Base-by-base conservation (phyloP, 2,329 filamentous ascomycete species). In the Harringtonia aguacate region DNA sequence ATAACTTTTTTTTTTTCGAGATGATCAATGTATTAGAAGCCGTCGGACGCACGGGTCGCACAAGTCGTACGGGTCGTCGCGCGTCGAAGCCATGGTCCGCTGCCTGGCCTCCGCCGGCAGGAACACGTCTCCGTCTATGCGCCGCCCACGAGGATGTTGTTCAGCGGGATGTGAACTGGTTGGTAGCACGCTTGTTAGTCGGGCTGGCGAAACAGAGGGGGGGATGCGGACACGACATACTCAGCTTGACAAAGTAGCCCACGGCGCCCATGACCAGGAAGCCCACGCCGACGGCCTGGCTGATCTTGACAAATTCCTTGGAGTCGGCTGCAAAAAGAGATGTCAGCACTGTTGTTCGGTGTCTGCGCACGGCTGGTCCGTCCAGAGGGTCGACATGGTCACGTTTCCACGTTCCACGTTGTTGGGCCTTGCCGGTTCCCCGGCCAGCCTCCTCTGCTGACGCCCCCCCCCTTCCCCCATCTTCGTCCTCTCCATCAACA, bases 221-320 rank as follows among this genome's bases (percentile, higher is more conserved):
- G 14, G 4, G 38, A 21, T 6, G 17, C 4, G 12, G 12, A n/a
- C 3, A 27, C 8, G 12, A 52, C 73, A 40, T 68, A 80, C 76
- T 79, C 57, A 84, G 70, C 71, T 84, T 83, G 58, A 84, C 77
- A 50, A 84, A 62, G 63, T 82, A 84, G 50, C 79, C 79, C 46
- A 83, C 79, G 39, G 77, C 75, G 50, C 79, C 79, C 79, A 82
- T 83, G 62, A 83, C 73, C 50, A 84, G 61, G 65, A 84, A 84
- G 47, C 80, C 80, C 50, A 81, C 72, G 46, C 79, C 80, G 49
- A 84, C 79, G 48, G 79, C 79, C 54, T 63, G 59, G 47, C 57
- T 61, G 57, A 63, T 63, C 63, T 73, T 73, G 53, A 73, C 61
- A 60, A 76, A 76, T 57, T 77, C 72, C 54, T 68, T 66, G 55